A percentile compares a stretch with the other conserved stretches of the same genome.
phyloP scores from a whole-genome alignment of 495 filamentous ascomycete species.

The Trichoderma erinaceum region DNA sequence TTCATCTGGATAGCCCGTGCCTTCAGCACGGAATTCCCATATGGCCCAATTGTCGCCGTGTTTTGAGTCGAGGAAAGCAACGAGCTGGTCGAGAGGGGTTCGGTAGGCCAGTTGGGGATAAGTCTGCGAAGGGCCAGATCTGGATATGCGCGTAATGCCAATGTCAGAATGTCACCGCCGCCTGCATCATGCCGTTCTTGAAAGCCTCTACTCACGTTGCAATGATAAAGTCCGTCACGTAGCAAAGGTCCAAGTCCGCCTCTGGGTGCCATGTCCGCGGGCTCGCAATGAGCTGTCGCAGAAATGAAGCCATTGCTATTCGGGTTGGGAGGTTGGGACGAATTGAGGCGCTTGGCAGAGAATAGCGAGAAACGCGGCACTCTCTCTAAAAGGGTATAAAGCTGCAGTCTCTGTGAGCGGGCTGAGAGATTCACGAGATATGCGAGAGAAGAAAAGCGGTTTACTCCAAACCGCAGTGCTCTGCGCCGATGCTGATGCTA shows the following conservation, averaged over 20 bases:
- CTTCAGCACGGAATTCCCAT: conserved; percentile 96
- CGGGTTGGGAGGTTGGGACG: too few relatives aligned
- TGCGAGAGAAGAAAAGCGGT: too few relatives aligned
- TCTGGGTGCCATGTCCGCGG: conserved; percentile 78
- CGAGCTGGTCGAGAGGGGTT: conserved; percentile 78
- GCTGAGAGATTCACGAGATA: too few relatives aligned
- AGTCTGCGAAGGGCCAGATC: conserved; percentile 79
- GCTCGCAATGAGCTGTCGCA: conserved; percentile 59
- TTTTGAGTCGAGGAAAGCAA: conserved; percentile 76
- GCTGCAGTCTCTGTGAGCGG: too few relatives aligned
- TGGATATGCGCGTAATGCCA: conserved; percentile 15
- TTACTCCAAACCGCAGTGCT: too few relatives aligned
- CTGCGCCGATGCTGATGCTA: too few relatives aligned
- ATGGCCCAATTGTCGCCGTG: conserved; percentile 83
- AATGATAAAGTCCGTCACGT: conserved; percentile 75
- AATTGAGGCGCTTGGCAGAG: background rate
- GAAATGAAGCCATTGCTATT: conserved; percentile 43
- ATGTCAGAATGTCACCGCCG: conserved; percentile 15
- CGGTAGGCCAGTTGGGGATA: conserved; percentile 89
- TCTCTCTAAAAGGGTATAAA: background rate
- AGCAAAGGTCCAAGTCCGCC: conserved; percentile 88
- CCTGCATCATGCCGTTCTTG: background rate
- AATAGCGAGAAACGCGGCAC: background rate
- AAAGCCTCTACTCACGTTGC: conserved; percentile 44
- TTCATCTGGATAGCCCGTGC: conserved; percentile 86